Evolutionary conservation across 1,139 yeast genomes (phyloP).

Genomic region (Yamadazyma buinensis): DNA sequence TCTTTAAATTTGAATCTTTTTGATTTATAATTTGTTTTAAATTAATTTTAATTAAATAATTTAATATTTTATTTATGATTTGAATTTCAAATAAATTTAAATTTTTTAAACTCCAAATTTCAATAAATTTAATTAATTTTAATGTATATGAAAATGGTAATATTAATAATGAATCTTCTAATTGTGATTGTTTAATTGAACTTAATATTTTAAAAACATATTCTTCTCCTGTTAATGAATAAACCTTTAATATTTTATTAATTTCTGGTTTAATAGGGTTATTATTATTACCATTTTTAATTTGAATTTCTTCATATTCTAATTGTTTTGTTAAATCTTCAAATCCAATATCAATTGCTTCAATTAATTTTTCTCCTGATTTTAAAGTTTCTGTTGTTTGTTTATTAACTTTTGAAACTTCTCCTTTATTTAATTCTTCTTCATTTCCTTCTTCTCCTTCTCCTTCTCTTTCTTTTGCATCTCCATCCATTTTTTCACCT

Average conservation of each 20-base stretch:
- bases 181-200: conserved; percentile 75
- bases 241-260: conserved; percentile 68
- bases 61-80: conserved; percentile 68
- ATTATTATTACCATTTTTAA: conserved; percentile 33
- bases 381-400: conserved; percentile 90
- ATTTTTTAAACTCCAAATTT: conserved; percentile 62
- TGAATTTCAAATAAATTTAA: conserved; percentile 50
- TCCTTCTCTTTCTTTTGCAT: conserved; percentile 35
- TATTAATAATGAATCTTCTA: conserved; percentile 89
- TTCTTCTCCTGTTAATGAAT: conserved; percentile 67
- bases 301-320: conserved; percentile 41
- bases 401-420: conserved; percentile 64
- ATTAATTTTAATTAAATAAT: conserved; percentile 68
- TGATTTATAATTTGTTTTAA: conserved; percentile 71
- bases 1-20: conserved; percentile 57
- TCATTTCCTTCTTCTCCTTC: conserved; percentile 26
- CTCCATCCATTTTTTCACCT: conserved; percentile 27
- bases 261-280: conserved; percentile 59
- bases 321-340: conserved; percentile 63
- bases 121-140: conserved; percentile 66
- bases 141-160: conserved; percentile 84
- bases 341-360: conserved; percentile 81
- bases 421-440: conserved; percentile 46
- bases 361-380: conserved; percentile 92
- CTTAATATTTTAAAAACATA: conserved; percentile 70